These are phyloP conservation scores for Mycena kentingensis DNA, from an alignment of 768 basidiomycete genomes.

Conservation along the genomic window DNA sequence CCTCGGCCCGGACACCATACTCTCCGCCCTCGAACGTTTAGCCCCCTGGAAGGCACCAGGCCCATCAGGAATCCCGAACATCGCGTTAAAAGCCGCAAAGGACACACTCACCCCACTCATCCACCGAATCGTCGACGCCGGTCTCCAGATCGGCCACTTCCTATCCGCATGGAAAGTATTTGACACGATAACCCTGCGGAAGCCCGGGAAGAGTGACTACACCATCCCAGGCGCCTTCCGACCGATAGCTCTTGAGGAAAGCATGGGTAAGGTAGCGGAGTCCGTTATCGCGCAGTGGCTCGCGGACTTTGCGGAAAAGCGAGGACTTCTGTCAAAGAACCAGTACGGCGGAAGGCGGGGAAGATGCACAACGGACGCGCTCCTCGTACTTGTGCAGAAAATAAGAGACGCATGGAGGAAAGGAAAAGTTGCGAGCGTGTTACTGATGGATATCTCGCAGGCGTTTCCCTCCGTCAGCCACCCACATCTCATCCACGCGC, in stretches of 20 bases:
- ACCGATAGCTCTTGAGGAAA: conserved; percentile 32
- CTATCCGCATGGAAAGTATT: conserved; percentile 29
- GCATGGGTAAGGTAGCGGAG: conserved; percentile 15
- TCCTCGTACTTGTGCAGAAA: conserved; percentile 12
- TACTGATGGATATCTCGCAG: conserved; percentile 8
- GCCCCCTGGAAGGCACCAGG: conserved; percentile 28
- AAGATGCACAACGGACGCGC: conserved; percentile 18
- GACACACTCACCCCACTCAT: conserved; percentile 19
- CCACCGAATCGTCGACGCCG: conserved; percentile 1
- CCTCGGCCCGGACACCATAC: background rate
- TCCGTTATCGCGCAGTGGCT: conserved; percentile 8
- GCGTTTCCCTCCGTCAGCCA: conserved; percentile 9
- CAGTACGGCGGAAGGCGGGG: conserved; percentile 22
- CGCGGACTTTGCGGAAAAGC: conserved; percentile 2
- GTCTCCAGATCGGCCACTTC: conserved; percentile 22
- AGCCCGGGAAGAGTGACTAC: conserved; percentile 23
- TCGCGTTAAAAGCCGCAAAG: conserved; percentile 24
- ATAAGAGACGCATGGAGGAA: conserved; percentile 20
- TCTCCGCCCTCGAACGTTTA: background rate
- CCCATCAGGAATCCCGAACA: conserved; percentile 28
- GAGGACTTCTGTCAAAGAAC: conserved; percentile 1
- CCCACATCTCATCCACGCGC: conserved; percentile 3
- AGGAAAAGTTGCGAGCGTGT: conserved; percentile 1
- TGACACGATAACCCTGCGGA: conserved; percentile 28
- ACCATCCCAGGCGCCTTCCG: conserved; percentile 29